phyloP scores from a whole-genome alignment of 208 protist genomes.

The Herpetomonas tarakana region DNA sequence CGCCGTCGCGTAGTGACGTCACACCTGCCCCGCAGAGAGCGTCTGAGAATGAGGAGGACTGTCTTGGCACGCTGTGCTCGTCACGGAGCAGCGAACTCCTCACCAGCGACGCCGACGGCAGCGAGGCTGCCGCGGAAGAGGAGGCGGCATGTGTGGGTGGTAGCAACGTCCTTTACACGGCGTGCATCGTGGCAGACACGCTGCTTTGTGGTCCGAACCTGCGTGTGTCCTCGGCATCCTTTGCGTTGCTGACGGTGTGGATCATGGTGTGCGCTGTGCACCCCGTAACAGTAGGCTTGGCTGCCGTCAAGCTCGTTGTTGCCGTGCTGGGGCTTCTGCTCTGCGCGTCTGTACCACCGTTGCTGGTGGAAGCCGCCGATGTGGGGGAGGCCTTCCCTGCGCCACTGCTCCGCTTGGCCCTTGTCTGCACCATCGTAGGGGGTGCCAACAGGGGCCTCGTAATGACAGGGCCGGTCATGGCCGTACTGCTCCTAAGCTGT shows the following conservation, averaged over 20 bases:
- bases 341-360: too few species aligned
- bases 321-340: neutral
- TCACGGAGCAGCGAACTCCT: neutral
- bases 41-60: neutral
- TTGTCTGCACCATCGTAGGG: too few species aligned
- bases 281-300: neutral
- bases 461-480: too few species aligned
- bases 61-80: neutral
- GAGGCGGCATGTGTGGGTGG: neutral
- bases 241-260: neutral
- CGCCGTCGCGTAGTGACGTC: too few species aligned
- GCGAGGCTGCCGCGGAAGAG: neutral
- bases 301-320: neutral
- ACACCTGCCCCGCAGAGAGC: too few species aligned
- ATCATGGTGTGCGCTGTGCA: neutral
- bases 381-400: too few species aligned
- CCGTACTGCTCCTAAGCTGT: too few species aligned
- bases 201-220: neutral
- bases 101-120: neutral
- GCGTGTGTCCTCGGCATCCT: neutral
- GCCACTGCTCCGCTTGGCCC: too few species aligned
- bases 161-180: neutral
- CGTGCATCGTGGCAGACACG: neutral
- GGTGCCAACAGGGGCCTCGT: too few species aligned
- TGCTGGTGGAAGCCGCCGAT: too few species aligned